A percentile compares a stretch with the other conserved stretches of the same genome.
These are phyloP conservation scores for Chimonanthus salicifolius DNA, from an alignment of 164 flowering plant species.

Conservation along the genomic window DNA sequence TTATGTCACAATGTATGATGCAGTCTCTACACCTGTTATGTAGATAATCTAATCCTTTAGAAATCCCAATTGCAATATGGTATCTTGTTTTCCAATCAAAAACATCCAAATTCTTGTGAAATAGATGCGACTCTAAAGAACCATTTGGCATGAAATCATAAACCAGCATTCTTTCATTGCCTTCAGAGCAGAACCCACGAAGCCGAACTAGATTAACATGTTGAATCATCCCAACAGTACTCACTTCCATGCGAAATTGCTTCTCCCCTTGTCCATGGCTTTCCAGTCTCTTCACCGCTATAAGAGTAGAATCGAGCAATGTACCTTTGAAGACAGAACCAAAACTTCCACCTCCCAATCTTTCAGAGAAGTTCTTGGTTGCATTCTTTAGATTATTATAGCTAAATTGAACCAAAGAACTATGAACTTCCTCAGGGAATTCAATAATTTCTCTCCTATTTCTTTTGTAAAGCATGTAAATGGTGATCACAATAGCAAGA, in stretches of 20 bases:
- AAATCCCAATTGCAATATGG: slow-evolving; percentile 41
- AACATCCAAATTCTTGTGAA: background rate
- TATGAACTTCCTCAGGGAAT: slow-evolving; percentile 14
- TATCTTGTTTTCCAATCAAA: slow-evolving; percentile 42
- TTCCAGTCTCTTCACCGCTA: slow-evolving; percentile 58
- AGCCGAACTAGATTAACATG: slow-evolving; percentile 57
- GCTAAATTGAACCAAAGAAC: slow-evolving; percentile 36
- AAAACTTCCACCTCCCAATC: slow-evolving; percentile 45
- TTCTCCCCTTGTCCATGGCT: slow-evolving; percentile 48
- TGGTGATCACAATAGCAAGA: background rate
- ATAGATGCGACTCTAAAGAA: slow-evolving; percentile 26
- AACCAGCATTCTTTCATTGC: slow-evolving; percentile 36
- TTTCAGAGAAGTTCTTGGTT: slow-evolving; percentile 47
- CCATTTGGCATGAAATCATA: slow-evolving; percentile 56
- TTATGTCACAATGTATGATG: slow-evolving; percentile 57
- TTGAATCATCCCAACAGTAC: slow-evolving; percentile 49
- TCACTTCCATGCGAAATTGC: slow-evolving; percentile 50
- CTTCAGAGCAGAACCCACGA: slow-evolving; percentile 56
- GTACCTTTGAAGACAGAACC: slow-evolving; percentile 60
- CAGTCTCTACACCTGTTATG: slow-evolving; percentile 51
- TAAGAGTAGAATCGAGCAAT: slow-evolving; percentile 34
- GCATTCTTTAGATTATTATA: slow-evolving; percentile 38
- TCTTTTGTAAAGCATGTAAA: background rate
- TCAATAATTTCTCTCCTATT: background rate
- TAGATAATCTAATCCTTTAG: slow-evolving; percentile 48